These are phyloP conservation scores for Dipteronia sinensis DNA, from an alignment of 345 rosid genomes.

Conservation along the genomic window DNA sequence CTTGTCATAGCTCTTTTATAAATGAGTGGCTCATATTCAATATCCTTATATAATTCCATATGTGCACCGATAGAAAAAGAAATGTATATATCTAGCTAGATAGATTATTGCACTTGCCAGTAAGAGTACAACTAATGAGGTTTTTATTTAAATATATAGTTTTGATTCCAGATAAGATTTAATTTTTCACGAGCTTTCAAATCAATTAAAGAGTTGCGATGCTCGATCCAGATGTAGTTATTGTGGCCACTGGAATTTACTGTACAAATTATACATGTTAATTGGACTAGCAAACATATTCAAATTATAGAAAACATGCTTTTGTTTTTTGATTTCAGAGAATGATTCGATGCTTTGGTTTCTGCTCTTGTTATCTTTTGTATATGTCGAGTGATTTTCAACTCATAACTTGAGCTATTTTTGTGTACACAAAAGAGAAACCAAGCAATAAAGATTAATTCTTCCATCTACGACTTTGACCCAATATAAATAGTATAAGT, in stretches of 20 bases:
- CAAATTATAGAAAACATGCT: background rate
- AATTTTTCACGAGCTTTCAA: slow-evolving; percentile 15
- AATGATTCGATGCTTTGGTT: background rate
- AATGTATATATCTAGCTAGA: too few relatives aligned
- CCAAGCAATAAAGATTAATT: background rate
- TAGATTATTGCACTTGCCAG: background rate
- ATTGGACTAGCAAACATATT: slow-evolving; percentile 3
- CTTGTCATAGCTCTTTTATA: too few relatives aligned
- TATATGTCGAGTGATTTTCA: background rate
- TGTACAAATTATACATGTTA: background rate
- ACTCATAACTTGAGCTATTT: background rate
- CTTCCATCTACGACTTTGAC: slow-evolving; percentile 2
- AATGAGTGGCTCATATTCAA: too few relatives aligned
- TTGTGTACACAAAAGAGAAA: background rate
- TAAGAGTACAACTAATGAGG: background rate
- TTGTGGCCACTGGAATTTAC: background rate
- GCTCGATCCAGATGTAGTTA: slow-evolving; percentile 4
- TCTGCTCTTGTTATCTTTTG: too few relatives aligned
- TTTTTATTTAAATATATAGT: background rate
- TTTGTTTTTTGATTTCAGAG: background rate
- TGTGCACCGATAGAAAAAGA: too few relatives aligned
- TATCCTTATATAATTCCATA: too few relatives aligned
- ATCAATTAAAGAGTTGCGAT: slow-evolving; percentile 15
- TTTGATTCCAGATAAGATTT: slow-evolving; percentile 26
- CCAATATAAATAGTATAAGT: background rate